phyloP scores from a whole-genome alignment of 2,329 filamentous ascomycete genomes.

The Beauveria scarabaeidicola region DNA sequence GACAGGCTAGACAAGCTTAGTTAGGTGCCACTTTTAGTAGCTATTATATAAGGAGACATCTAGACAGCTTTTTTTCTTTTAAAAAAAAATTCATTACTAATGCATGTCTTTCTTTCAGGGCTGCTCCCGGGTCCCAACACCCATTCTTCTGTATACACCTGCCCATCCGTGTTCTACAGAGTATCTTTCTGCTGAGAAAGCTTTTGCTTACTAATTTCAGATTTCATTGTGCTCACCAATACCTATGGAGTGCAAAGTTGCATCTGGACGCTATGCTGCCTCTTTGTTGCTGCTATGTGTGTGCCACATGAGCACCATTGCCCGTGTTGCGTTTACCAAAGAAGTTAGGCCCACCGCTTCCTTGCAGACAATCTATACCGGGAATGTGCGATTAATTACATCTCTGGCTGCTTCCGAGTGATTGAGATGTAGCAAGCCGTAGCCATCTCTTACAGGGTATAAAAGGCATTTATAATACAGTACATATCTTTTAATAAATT shows the following conservation, averaged over 20 bases:
- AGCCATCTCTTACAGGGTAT: not conserved
- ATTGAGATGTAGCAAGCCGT: not conserved
- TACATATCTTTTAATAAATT: not conserved
- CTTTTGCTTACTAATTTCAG: conserved; percentile 21
- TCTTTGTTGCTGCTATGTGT: conserved; percentile 10
- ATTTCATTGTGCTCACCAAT: conserved; percentile 10
- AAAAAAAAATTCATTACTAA: not conserved
- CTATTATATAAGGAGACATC: no score
- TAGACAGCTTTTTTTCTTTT: no score
- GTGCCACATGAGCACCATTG: conserved; percentile 2
- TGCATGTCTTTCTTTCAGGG: not conserved
- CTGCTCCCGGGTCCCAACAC: not conserved
- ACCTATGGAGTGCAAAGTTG: not conserved
- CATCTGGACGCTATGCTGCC: not conserved
- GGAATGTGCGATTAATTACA: conserved; percentile 5
- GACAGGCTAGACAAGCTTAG: no score
- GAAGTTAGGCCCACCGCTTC: not conserved
- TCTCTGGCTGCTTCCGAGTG: not conserved
- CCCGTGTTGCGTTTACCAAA: conserved; percentile 3
- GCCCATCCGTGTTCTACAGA: not conserved
- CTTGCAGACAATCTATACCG: not conserved
- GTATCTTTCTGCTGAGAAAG: conserved; percentile 6
- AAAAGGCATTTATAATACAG: not conserved
- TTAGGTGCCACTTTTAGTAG: no score
- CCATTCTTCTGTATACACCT: not conserved